Evolutionary conservation across 345 rosid species (phyloP), one percentile per base, ranked within the genome.

Genomic region (Lenwebbia sp.): DNA sequence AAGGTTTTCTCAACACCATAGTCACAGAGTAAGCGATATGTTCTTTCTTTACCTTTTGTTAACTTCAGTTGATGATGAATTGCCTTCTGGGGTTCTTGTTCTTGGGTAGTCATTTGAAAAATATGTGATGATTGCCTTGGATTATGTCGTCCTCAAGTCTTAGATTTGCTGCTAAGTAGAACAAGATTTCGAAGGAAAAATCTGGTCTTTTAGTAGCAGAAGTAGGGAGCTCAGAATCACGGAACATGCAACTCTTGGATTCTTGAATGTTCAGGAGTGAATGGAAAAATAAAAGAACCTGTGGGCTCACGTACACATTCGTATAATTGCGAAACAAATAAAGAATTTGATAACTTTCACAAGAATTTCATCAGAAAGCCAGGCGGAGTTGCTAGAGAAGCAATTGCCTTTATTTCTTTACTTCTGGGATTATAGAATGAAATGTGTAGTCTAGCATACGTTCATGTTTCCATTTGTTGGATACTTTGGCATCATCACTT

Each of bases 101-200:
- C 76, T 65, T 30, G 9, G 33, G 12, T 17, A 65, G 3, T 21
- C 25, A 94, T 88, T 95, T 96, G 17, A 94, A 65, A 65, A 17
- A 8, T 65, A 30, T 65, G 76, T 37, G 30, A 65, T 37, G 76
- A 65, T 65, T 65, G 23, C 76, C 76, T 65, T 65, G 44, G 23
- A 65, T 65, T 65, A 30, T 65, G 76, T 65, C 76, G 40, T 65
- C 76, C 76, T 15, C 5, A 5, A 65, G 10, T 65, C 76, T 7
- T 30, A 17, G 75, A 62, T 30, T 65, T 33, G 44, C 23, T 30
- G 44, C 76, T 65, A 65, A 17, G 41, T 65, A 65, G 76, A 65
- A 65, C 76, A 33, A 65, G 76, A 65, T 30, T 65, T 65, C 44
- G 41, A 65, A n/a, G n/a, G n/a, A n/a, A n/a, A n/a, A n/a, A n/a